Base-by-base conservation (phyloP, 495 filamentous ascomycete genomes). In the Bathelium albidoporum region DNA sequence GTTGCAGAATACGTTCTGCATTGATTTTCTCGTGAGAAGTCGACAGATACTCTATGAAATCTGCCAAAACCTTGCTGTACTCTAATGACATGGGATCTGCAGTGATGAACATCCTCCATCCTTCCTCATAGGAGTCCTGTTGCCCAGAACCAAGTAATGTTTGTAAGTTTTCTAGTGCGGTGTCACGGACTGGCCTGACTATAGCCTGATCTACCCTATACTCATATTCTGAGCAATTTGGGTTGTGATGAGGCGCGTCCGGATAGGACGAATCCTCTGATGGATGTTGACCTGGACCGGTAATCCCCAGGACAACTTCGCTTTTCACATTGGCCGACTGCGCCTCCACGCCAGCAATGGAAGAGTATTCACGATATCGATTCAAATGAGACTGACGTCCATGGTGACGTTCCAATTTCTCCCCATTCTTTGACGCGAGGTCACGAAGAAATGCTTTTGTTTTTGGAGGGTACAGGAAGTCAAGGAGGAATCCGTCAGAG, bases 381-480 rank as follows among this genome's bases (percentile, higher is more conserved):
- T 26, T 55, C 49, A 55, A 11, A 55, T 55, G 49, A 12, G 49
- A 55, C 16, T 55, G 49, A 26, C 49, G 49, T 10, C 49, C 49
- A 28, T 55, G 49, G 16, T 55, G 49, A 9, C 49, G 49, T 26
- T 55, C 49, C 5, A 55, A 16, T 55, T 55, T 55, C 7, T 55
- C 49, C 29, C 49, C 49, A 55, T 55, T 55, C 20, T 1, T 29
- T 55, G 49, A 28, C 22, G 49, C 49, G 16, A 55, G 49, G 5
- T 55, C 49, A 20, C 49, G 49, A 20, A 55, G 49, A 55, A 55
- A 55, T 26, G 49, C 49, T 29, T 55, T 55, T 2, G 84, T 78
- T 7, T 79, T 76, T 26, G 71, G 74, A 10, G 86, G 86, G 63
- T 86, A 87, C 16, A 89, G 71, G 63, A 89, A 87, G 68, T 87